Conservation (phyloP, 306 rosid genomes). For the Casuarina equisetifolia region DNA sequence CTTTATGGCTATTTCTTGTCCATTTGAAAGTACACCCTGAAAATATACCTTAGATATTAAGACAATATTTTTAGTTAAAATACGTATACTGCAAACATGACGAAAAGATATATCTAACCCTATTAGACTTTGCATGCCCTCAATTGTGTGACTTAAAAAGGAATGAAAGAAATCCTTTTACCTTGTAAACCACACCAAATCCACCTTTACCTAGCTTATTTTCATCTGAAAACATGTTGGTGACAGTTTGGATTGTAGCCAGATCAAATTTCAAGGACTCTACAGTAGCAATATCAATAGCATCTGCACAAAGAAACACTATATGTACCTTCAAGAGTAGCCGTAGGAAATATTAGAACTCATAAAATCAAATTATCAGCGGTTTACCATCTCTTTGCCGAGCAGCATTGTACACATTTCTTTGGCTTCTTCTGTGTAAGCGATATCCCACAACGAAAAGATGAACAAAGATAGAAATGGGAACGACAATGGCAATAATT, state of each 20-base stretch:
- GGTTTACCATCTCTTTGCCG: background rate
- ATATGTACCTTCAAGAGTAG: background rate
- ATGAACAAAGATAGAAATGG: too few species aligned
- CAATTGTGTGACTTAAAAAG: too few species aligned
- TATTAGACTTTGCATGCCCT: too few species aligned
- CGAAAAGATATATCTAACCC: too few species aligned
- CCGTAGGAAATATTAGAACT: too few species aligned
- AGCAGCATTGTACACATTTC: background rate
- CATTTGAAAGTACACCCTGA: conserved; percentile 29
- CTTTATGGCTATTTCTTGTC: conserved; percentile 29
- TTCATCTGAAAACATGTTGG: conserved; percentile 22
- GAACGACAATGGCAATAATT: too few species aligned
- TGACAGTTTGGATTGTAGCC: conserved; percentile 12
- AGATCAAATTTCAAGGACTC: background rate
- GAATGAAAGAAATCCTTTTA: too few species aligned
- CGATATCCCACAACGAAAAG: background rate
- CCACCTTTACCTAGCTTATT: conserved; percentile 12
- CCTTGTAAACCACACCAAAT: too few species aligned
- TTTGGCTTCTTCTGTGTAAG: background rate
- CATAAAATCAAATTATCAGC: background rate
- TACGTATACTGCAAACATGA: too few species aligned
- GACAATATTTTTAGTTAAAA: too few species aligned
- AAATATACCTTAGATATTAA: background rate
- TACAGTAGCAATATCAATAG: background rate
- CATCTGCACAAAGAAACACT: background rate